Evolutionary conservation across 2,329 filamentous ascomycete species (phyloP).

Genomic region (Botrytis hyacinthi): DNA sequence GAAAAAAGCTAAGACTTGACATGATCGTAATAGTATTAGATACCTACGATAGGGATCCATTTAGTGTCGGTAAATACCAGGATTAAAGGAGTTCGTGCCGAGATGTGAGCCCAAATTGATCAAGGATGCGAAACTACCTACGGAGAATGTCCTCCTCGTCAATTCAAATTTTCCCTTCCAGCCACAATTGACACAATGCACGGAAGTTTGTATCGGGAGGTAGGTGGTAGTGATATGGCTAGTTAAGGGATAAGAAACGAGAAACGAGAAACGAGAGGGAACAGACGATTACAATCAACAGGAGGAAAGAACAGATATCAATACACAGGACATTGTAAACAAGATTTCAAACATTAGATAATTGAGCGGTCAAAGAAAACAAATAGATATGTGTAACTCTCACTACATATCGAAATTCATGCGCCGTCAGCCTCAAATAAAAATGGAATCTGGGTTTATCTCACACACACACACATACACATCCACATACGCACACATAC

Average conservation of each 20-base stretch:
- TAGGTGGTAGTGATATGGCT: not conserved
- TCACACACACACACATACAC: not conserved
- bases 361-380: constrained; percentile 15
- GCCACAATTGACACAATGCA: constrained; percentile 10
- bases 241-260: not conserved
- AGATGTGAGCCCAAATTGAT: constrained; percentile 17
- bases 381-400: constrained; percentile 5
- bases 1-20: constrained; percentile 4
- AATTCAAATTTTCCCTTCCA: constrained; percentile 2
- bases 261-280: not conserved
- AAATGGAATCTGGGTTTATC: not conserved
- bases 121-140: constrained; percentile 1
- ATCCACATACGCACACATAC: not conserved
- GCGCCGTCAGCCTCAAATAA: constrained; percentile 6
- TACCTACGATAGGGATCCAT: not conserved
- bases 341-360: not conserved
- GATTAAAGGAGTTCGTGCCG: constrained; percentile 19
- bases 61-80: not conserved
- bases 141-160: constrained; percentile 1
- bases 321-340: not conserved
- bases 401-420: not conserved
- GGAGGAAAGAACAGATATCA: not conserved
- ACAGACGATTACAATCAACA: not conserved
- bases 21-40: not conserved
- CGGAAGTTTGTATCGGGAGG: constrained; percentile 7